A percentile compares a stretch with the other conserved stretches of the same genome.
Conservation (phyloP, 345 rosid species). For the Tarenaya hassleriana region DNA sequence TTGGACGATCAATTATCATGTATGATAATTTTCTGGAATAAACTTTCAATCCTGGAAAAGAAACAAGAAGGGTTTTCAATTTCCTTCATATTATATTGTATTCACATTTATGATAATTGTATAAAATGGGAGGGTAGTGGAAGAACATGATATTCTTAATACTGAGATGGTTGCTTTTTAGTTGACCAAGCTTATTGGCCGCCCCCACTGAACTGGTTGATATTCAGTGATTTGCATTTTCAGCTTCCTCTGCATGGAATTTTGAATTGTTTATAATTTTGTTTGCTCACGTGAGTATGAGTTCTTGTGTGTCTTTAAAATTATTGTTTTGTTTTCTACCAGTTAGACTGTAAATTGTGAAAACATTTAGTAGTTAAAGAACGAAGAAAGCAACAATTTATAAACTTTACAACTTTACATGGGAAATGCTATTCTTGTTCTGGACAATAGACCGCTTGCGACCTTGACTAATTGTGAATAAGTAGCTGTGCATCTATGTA, state of each 20-base stretch:
- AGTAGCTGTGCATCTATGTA: constrained; percentile 15
- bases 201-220: constrained; percentile 15
- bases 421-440: constrained; percentile 15
- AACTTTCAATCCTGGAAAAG: constrained; percentile 4
- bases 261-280: constrained; percentile 25
- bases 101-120: constrained; percentile 10
- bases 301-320: constrained; percentile 12
- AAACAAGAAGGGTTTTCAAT: constrained; percentile 10
- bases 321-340: neutral
- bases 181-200: constrained; percentile 32
- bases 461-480: constrained; percentile 16
- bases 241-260: constrained; percentile 24
- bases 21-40: constrained; percentile 9
- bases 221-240: constrained; percentile 33
- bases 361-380: constrained; percentile 9
- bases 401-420: constrained; percentile 30
- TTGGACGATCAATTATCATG: constrained; percentile 7
- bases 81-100: constrained; percentile 1
- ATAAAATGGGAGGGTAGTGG: constrained; percentile 21
- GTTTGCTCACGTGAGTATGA: constrained; percentile 16
- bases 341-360: constrained; percentile 1
- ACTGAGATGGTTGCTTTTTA: constrained; percentile 6
- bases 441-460: constrained; percentile 18
- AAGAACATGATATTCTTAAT: constrained; percentile 14
- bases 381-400: constrained; percentile 23